Percentiles rank a stretch among this genome's conserved stretches.
These are phyloP conservation scores for Apiotrichum gamsii DNA, from an alignment of 1,284 basidiomycete genomes.

Conservation along the genomic window DNA sequence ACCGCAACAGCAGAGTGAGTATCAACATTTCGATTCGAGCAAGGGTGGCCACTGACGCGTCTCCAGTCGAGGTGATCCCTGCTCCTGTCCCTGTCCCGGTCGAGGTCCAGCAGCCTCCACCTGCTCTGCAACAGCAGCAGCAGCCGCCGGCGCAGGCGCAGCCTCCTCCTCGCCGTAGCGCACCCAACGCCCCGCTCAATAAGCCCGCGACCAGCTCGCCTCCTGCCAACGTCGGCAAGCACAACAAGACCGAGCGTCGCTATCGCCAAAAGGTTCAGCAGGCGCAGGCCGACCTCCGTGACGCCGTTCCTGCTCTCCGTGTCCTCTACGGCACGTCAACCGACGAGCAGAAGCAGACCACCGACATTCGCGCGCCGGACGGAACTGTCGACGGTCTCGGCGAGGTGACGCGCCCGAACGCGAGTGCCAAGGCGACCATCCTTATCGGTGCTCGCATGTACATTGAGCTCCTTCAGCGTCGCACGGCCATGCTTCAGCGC, in stretches of 20 bases:
- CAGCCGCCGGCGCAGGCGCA: background rate
- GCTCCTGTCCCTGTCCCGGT: background rate
- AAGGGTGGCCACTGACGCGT: background rate
- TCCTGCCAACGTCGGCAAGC: constrained; percentile 35
- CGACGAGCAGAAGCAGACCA: constrained; percentile 38
- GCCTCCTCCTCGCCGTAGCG: constrained; percentile 18
- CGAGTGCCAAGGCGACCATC: constrained; percentile 46
- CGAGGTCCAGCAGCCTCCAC: background rate
- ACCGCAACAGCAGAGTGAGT: background rate
- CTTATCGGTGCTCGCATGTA: constrained; percentile 45
- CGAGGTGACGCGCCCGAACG: constrained; percentile 44
- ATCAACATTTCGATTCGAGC: too few relatives aligned
- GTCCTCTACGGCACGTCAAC: constrained; percentile 45
- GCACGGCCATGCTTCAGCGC: constrained; percentile 32
- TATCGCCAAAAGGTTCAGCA: constrained; percentile 48
- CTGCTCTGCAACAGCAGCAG: background rate
- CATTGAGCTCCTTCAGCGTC: constrained; percentile 42
- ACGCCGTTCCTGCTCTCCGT: constrained; percentile 43
- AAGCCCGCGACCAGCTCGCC: constrained; percentile 8
- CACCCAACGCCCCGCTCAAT: constrained; percentile 18
- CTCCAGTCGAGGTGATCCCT: background rate
- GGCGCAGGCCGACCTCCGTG: constrained; percentile 45
- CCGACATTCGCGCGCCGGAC: constrained; percentile 38
- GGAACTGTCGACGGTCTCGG: constrained; percentile 46
- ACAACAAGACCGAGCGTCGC: constrained; percentile 48